phyloP scores from a whole-genome alignment of 2,329 filamentous ascomycete species.

The Aurifilum marmelostoma region DNA sequence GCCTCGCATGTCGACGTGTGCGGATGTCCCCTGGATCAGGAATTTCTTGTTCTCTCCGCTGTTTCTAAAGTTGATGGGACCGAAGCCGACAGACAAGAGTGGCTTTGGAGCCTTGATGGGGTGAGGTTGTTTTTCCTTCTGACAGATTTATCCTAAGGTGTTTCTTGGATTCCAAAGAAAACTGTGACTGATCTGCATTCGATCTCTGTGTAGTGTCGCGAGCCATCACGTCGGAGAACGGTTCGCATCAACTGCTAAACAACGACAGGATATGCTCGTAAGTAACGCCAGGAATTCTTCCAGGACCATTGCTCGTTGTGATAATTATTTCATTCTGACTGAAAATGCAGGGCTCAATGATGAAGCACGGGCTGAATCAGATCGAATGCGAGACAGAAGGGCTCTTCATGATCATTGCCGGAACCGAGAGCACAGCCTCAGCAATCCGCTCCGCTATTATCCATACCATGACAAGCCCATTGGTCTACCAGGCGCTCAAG shows the following conservation, averaged over 20 bases:
- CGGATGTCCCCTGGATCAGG: constrained; percentile 46
- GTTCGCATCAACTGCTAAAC: constrained; percentile 46
- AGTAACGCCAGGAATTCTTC: background rate
- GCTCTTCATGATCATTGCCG: constrained; percentile 42
- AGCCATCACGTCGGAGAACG: constrained; percentile 50
- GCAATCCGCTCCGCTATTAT: constrained; percentile 46
- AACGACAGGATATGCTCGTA: constrained; percentile 54
- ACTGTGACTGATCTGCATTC: constrained; percentile 47
- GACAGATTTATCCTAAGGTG: constrained; percentile 38
- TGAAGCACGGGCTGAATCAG: constrained; percentile 45
- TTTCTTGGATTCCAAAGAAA: constrained; percentile 44
- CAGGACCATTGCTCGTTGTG: background rate
- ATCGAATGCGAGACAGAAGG: constrained; percentile 46
- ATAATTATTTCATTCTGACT: background rate
- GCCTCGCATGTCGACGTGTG: constrained; percentile 44
- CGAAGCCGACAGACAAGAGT: constrained; percentile 11
- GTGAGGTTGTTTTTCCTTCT: constrained; percentile 38
- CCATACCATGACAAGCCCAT: constrained; percentile 28
- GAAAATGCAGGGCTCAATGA: constrained; percentile 44
- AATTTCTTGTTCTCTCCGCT: constrained; percentile 45
- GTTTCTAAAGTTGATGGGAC: constrained; percentile 15
- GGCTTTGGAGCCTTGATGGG: constrained; percentile 15
- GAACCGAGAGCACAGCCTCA: constrained; percentile 55
- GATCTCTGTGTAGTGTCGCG: constrained; percentile 40
- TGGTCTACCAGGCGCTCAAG: constrained; percentile 26